Evolutionary conservation across 768 basidiomycete species (phyloP), one percentile per base, ranked within the genome.

Genomic region (Termitomyces sp.): DNA sequence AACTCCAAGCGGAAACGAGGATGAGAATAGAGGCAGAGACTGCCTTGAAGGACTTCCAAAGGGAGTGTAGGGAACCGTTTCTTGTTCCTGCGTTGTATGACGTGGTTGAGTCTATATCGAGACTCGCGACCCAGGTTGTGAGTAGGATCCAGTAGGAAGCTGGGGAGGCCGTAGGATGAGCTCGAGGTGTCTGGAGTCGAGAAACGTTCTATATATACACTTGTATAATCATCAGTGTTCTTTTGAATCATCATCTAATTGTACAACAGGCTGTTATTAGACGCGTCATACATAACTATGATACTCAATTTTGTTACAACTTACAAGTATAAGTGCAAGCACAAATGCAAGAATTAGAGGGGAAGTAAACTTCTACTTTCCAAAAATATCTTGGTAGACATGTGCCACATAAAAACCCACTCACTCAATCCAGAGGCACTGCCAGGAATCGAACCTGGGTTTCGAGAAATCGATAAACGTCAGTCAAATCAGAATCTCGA

Each of bases 21-120:
- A 66, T 64, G 55, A 70, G 82, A 39, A 38, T 69, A n/a, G 77
- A 78, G 59, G 78, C 78, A 3, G 86, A 87, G 62, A 70, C 67
- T 13, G 69, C 72, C 15, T 64, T 86, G 60, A 66, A 64, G 51
- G 84, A 85, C 22, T 73, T 88, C 16, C 73, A 79, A 62, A 71
- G 76, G 49, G 86, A 88, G 67, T 78, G 79, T 55, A 73, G 69
- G 55, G 68, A 74, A 58, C 86, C 85, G 16, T 88, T 87, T 62
- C 73, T 86, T 44, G 83, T 84, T 6, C 84, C 84, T 18, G 82
- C 80, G 12, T 68, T 88, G 64, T 69, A 86, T 60, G 81, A 83
- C 11, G 82, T 84, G 13, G 86, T 87, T 57, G 59, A 81, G 18
- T 70, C 70, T 28, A 74, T 87, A 52, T 81, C 84, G 20, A 78